Percentiles rank a stretch among this genome's conserved stretches.
Conservation (phyloP, 2,329 filamentous ascomycete species). For the Ophiostoma ips region DNA sequence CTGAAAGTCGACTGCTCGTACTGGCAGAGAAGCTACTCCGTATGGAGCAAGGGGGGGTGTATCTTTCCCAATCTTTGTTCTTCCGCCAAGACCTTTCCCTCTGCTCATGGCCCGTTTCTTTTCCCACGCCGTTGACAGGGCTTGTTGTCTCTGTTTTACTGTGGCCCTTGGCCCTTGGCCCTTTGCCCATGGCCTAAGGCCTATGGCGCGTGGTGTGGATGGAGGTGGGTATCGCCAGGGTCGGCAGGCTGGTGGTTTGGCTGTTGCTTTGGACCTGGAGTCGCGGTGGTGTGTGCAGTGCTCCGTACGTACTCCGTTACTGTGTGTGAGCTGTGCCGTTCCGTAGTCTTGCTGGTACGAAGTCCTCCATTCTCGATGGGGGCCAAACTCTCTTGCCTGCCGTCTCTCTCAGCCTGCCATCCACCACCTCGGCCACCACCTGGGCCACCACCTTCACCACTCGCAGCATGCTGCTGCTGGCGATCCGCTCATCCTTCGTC, state of each 20-base stretch:
- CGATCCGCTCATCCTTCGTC: not conserved
- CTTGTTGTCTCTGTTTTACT: not conserved
- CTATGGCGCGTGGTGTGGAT: conserved; percentile 2
- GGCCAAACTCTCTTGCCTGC: no score
- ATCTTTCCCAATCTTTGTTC: no score
- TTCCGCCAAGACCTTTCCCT: no score
- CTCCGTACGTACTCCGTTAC: no score
- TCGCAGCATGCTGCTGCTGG: no score
- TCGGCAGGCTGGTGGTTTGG: not conserved
- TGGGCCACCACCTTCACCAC: no score
- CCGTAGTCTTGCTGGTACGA: not conserved
- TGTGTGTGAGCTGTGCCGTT: no score
- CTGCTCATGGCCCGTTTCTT: not conserved
- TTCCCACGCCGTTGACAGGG: conserved; percentile 1
- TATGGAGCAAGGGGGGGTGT: no score
- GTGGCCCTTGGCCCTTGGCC: not conserved
- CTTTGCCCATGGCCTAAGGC: not conserved
- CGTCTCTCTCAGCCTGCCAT: not conserved
- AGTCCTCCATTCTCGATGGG: not conserved
- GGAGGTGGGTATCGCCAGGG: conserved; percentile 2
- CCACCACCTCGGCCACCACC: no score
- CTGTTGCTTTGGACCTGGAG: not conserved
- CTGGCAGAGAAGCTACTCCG: no score
- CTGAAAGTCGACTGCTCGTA: no score
- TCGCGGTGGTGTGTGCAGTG: no score